A percentile compares a stretch with the other conserved stretches of the same genome.
Conservation (phyloP, 768 basidiomycete genomes). For the Galerina marginata region DNA sequence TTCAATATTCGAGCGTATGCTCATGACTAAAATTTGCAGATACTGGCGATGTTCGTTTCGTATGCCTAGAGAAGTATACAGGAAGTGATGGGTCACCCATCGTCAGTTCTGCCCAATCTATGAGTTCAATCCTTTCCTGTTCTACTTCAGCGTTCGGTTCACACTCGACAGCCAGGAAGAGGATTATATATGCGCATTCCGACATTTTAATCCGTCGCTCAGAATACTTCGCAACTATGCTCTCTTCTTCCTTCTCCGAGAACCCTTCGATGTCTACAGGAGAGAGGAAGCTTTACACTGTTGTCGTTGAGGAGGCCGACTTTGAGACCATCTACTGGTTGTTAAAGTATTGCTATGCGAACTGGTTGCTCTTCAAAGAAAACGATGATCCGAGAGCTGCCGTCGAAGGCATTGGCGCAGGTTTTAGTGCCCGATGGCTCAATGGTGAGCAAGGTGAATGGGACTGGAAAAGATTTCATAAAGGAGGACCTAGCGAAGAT, state of each 20-base stretch:
- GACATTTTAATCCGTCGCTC: slow-evolving; percentile 77
- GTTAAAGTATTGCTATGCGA: slow-evolving; percentile 76
- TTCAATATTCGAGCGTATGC: not conserved
- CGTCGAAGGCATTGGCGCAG: slow-evolving; percentile 69
- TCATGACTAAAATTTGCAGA: slow-evolving; percentile 37
- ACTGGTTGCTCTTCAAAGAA: slow-evolving; percentile 74
- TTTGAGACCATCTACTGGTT: slow-evolving; percentile 83
- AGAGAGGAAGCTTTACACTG: slow-evolving; percentile 63
- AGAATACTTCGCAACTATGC: slow-evolving; percentile 80
- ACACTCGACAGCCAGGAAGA: slow-evolving; percentile 65
- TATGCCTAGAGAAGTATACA: slow-evolving; percentile 64
- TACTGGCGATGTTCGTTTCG: slow-evolving; percentile 79
- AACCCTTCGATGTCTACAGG: slow-evolving; percentile 42
- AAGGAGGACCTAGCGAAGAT: slow-evolving; percentile 36
- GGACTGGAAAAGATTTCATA: slow-evolving; percentile 73
- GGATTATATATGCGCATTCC: slow-evolving; percentile 78
- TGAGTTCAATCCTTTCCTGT: slow-evolving; percentile 45
- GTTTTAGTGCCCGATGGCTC: slow-evolving; percentile 68
- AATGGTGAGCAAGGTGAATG: slow-evolving; percentile 56
- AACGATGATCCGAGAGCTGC: slow-evolving; percentile 71
- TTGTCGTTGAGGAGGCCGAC: slow-evolving; percentile 80
- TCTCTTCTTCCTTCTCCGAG: slow-evolving; percentile 75
- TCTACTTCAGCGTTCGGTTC: slow-evolving; percentile 49
- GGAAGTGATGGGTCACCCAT: slow-evolving; percentile 17
- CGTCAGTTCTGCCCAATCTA: slow-evolving; percentile 16